Percentiles rank a stretch among this genome's conserved stretches.
phyloP scores from a whole-genome alignment of 1,139 yeast genomes.

The Debaryomycetaceae sp. region DNA sequence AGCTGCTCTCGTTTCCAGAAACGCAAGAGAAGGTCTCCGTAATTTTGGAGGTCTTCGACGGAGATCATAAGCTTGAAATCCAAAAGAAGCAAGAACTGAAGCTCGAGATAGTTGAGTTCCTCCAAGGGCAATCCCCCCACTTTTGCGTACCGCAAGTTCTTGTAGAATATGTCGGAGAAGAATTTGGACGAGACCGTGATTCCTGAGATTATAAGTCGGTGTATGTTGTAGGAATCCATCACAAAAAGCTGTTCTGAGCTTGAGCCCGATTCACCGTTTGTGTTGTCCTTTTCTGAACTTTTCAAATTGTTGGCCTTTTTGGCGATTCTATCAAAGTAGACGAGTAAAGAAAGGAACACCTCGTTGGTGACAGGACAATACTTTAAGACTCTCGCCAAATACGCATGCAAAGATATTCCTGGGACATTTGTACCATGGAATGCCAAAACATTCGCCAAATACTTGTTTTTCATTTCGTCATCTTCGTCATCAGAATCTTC shows the following conservation, averaged over 20 bases:
- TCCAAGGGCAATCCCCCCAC: constrained; percentile 96
- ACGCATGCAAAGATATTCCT: constrained; percentile 86
- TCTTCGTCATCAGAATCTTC: constrained; percentile 32
- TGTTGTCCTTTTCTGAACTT: constrained; percentile 9
- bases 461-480: constrained; percentile 50
- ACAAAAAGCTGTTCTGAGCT: constrained; percentile 66
- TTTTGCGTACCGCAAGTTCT: constrained; percentile 92
- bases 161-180: constrained; percentile 93
- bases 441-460: constrained; percentile 74
- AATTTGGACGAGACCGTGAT: constrained; percentile 94
- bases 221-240: constrained; percentile 94
- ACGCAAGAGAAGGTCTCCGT: constrained; percentile 79
- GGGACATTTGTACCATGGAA: constrained; percentile 97
- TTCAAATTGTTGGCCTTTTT: constrained; percentile 69
- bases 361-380: constrained; percentile 98
- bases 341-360: constrained; percentile 83
- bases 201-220: constrained; percentile 91
- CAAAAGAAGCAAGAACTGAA: constrained; percentile 78
- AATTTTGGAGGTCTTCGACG: constrained; percentile 85
- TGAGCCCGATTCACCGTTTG: constrained; percentile 5
- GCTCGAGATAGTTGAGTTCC: constrained; percentile 86
- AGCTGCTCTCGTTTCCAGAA: constrained; percentile 76
- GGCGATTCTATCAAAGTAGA: constrained; percentile 92
- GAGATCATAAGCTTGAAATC: constrained; percentile 87
- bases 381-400: constrained; percentile 82